Evolutionary conservation across 1,284 basidiomycete species (phyloP).

Genomic region (Ustilago cynodontis): DNA sequence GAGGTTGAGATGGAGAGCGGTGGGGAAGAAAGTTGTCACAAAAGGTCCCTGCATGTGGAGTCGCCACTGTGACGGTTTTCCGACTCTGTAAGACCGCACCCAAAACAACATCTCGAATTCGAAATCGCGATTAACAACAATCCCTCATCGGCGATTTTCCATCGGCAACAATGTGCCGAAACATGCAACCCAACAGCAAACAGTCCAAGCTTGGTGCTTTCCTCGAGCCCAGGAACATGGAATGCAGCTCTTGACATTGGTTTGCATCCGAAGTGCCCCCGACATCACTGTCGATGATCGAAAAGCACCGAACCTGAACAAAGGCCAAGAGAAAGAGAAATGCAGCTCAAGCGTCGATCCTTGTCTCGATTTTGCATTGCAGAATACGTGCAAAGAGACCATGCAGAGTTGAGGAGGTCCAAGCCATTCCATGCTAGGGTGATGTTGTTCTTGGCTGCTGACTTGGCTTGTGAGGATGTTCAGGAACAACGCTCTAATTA

Average conservation of each 20-base stretch:
- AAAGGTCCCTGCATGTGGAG: not conserved
- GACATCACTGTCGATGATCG: too few relatives aligned
- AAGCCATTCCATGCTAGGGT: not conserved
- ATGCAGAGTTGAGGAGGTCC: not conserved
- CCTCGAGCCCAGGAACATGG: not conserved
- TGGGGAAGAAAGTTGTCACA: not conserved
- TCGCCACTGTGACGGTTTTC: not conserved
- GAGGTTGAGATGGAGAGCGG: not conserved
- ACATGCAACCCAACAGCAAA: constrained; percentile 5
- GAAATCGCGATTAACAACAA: not conserved
- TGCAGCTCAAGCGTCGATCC: constrained; percentile 16
- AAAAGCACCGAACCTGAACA: too few relatives aligned
- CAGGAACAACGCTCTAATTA: too few relatives aligned
- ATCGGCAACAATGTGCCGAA: not conserved
- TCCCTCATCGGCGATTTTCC: constrained; percentile 2
- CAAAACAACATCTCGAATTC: too few relatives aligned
- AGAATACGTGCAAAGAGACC: constrained; percentile 10
- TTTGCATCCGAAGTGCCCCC: too few relatives aligned
- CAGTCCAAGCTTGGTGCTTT: not conserved
- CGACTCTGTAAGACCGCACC: not conserved
- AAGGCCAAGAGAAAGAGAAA: not conserved
- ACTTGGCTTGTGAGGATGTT: not conserved
- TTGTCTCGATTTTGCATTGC: constrained; percentile 1
- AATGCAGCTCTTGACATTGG: not conserved
- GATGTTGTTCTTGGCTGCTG: not conserved